Evolutionary conservation across 2,329 filamentous ascomycete species (phyloP).

Genomic region (Colletotrichum zoysiae): DNA sequence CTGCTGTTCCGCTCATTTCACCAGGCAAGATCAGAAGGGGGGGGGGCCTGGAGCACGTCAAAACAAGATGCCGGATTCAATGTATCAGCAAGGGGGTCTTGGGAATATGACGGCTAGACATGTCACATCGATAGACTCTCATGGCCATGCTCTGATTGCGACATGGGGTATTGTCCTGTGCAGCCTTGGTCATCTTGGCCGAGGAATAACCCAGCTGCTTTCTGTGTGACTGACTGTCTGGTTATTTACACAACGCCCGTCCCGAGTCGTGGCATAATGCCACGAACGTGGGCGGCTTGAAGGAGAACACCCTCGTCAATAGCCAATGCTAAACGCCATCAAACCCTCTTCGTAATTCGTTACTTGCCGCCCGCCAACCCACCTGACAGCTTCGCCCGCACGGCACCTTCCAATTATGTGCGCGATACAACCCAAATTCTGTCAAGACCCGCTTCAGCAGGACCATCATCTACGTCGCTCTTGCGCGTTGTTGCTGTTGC

Average conservation of each 20-base stretch:
- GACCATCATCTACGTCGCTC: conserved; percentile 23
- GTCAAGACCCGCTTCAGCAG: neutral
- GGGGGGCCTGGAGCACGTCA: too few species aligned
- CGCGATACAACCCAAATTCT: neutral
- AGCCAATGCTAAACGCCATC: conserved; percentile 37
- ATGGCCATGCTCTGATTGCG: neutral
- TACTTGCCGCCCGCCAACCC: conserved; percentile 5
- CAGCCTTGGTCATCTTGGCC: neutral
- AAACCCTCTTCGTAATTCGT: conserved; percentile 39
- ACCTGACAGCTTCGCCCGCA: neutral
- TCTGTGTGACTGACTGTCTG: neutral
- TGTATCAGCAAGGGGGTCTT: too few species aligned
- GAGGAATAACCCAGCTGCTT: neutral
- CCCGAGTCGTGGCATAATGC: neutral
- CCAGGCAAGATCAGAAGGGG: too few species aligned
- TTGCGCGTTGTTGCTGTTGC: neutral
- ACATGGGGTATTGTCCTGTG: conserved; percentile 1
- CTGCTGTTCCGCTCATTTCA: too few species aligned
- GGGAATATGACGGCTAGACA: too few species aligned
- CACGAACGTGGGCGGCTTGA: neutral
- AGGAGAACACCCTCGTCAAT: neutral
- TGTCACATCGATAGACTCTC: neutral
- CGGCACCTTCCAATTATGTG: neutral
- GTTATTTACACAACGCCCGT: conserved; percentile 31
- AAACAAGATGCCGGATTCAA: neutral